phyloP scores from a whole-genome alignment of 169 alveolate genomes.

The Babesia bovis region DNA sequence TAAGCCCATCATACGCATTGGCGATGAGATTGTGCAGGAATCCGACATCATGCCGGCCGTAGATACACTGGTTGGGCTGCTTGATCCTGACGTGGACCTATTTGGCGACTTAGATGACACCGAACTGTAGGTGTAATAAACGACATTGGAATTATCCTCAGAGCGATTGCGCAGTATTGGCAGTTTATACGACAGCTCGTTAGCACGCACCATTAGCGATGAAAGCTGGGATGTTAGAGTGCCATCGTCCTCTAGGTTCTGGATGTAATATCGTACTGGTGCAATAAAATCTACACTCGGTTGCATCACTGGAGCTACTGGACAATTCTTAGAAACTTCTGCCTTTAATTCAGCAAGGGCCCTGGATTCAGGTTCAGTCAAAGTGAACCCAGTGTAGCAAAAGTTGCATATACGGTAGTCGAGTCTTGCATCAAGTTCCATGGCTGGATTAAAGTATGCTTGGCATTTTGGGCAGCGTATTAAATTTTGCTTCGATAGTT shows the following conservation, averaged over 20 bases:
- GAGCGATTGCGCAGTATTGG: background rate
- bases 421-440: constrained; percentile 57
- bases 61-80: background rate
- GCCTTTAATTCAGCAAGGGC: constrained; percentile 58
- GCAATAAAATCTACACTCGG: constrained; percentile 75
- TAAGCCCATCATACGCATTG: background rate
- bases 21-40: background rate
- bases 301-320: constrained; percentile 60
- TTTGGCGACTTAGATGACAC: background rate
- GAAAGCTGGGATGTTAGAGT: background rate
- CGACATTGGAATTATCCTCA: background rate
- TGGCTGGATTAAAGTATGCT: constrained; percentile 71
- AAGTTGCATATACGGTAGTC: constrained; percentile 63
- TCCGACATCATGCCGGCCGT: background rate
- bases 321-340: constrained; percentile 6
- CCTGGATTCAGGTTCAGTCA: constrained; percentile 53
- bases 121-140: background rate
- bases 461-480: constrained; percentile 73
- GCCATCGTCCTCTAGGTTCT: background rate
- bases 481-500: constrained; percentile 52
- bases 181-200: constrained; percentile 3
- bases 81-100: background rate
- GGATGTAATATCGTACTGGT: constrained; percentile 63
- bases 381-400: constrained; percentile 63
- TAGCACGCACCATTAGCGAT: constrained; percentile 5